phyloP scores from a whole-genome alignment of 2,329 filamentous ascomycete species.

The Claviceps sp. region DNA sequence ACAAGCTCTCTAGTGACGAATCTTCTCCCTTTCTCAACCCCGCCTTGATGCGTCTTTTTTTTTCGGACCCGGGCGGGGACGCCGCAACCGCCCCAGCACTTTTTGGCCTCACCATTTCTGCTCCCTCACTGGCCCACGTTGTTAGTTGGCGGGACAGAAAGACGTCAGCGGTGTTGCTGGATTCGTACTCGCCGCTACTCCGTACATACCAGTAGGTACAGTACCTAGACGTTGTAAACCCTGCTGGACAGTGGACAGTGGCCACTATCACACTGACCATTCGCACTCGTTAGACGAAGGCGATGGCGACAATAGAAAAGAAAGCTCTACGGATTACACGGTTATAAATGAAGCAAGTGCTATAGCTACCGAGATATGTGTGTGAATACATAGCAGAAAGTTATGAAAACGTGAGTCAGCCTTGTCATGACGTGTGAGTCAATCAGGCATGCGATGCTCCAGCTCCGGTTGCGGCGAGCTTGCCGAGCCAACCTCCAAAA shows the following conservation, averaged over 20 bases:
- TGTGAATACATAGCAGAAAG: too few relatives aligned
- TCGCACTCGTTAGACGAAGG: not conserved
- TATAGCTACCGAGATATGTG: too few relatives aligned
- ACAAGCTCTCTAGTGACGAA: not conserved
- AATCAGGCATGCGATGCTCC: slow-evolving; percentile 7
- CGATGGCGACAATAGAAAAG: not conserved
- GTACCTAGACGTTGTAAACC: not conserved
- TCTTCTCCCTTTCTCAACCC: slow-evolving; percentile 1
- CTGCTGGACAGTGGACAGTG: not conserved
- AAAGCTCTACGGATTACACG: not conserved
- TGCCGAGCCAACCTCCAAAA: not conserved
- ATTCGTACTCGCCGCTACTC: slow-evolving; percentile 4
- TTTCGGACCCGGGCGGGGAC: slow-evolving; percentile 13
- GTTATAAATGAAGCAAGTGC: too few relatives aligned
- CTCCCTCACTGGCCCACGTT: not conserved
- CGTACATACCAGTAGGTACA: too few relatives aligned
- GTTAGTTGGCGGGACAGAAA: not conserved
- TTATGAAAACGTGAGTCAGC: not conserved
- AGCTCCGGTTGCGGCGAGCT: slow-evolving; percentile 2
- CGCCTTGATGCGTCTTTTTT: slow-evolving; percentile 15
- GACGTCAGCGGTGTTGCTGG: slow-evolving; percentile 1
- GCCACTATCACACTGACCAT: not conserved
- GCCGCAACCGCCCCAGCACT: not conserved
- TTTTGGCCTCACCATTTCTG: not conserved
- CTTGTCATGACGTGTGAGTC: not conserved